Evolutionary conservation across 306 rosid genomes (phyloP).

Genomic region (Gastrolobium villosum): DNA sequence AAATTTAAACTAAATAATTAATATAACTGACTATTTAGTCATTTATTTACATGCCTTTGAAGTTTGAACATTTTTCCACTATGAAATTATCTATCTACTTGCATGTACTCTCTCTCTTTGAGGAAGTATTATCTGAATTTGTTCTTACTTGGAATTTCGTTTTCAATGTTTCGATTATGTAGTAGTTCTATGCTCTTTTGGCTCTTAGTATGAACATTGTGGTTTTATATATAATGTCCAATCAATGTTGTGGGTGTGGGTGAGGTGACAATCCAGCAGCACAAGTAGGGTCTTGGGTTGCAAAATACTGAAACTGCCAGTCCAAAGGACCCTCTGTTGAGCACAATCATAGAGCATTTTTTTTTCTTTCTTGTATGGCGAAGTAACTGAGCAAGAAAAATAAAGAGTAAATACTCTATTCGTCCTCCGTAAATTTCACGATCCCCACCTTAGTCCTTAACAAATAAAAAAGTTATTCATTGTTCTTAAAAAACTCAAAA

Average conservation of each 20-base stretch:
- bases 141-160: slow-evolving; percentile 20
- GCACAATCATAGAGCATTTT: slow-evolving; percentile 42
- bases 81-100: neutral
- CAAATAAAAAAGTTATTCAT: too few relatives aligned
- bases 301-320: slow-evolving; percentile 49
- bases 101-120: neutral
- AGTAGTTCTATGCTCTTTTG: neutral
- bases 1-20: slow-evolving; percentile 3
- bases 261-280: slow-evolving; percentile 61
- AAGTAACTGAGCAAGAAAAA: slow-evolving; percentile 38
- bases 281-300: slow-evolving; percentile 52
- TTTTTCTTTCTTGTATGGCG: slow-evolving; percentile 29
- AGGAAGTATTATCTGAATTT: neutral
- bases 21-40: neutral
- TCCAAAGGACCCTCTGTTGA: slow-evolving; percentile 49
- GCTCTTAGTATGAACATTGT: neutral
- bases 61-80: neutral
- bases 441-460: too few relatives aligned
- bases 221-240: slow-evolving; percentile 35
- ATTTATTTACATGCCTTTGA: neutral
- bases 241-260: slow-evolving; percentile 48
- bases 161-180: slow-evolving; percentile 10
- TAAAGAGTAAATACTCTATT: too few relatives aligned
- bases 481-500: too few relatives aligned
- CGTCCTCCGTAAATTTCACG: too few relatives aligned